These are phyloP conservation scores for Heliamphora pulchella DNA, from an alignment of 179 eudicot genomes.

Conservation along the genomic window DNA sequence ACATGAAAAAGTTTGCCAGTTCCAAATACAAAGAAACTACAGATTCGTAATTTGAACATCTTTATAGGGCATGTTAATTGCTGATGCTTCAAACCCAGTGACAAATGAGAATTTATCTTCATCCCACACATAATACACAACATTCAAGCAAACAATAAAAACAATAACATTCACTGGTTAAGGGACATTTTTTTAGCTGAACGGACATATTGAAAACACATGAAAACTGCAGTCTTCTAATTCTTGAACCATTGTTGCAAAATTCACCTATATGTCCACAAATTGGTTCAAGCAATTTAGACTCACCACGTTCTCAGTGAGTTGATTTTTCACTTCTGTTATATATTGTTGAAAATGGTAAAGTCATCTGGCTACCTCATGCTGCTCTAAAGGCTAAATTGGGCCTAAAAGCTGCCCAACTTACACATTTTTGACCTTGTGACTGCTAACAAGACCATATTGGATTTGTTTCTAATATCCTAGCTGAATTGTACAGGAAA, in stretches of 20 bases:
- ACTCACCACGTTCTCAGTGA: not conserved
- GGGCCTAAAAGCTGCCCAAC: not conserved
- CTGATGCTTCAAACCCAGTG: not conserved
- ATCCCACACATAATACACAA: not conserved
- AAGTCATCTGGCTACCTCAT: not conserved
- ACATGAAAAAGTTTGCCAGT: not conserved
- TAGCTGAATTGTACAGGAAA: not conserved
- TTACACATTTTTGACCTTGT: not conserved
- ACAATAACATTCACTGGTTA: not conserved
- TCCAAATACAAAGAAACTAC: conserved; percentile 1
- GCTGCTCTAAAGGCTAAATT: not conserved
- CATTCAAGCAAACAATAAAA: conserved; percentile 1
- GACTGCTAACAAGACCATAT: not conserved
- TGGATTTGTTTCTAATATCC: not conserved
- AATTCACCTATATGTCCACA: not conserved
- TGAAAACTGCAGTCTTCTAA: not conserved
- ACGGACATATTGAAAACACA: not conserved
- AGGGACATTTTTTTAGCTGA: conserved; percentile 3
- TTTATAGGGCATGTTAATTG: not conserved
- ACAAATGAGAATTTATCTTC: not conserved
- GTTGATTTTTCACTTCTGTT: not conserved
- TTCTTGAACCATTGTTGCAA: not conserved
- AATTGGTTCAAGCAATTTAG: conserved; percentile 1
- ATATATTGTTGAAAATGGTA: not conserved
- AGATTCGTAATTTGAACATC: not conserved